Percentiles rank a stretch among this genome's conserved stretches.
phyloP scores from a whole-genome alignment of 1,284 basidiomycete species.

The Ganoderma sp. region DNA sequence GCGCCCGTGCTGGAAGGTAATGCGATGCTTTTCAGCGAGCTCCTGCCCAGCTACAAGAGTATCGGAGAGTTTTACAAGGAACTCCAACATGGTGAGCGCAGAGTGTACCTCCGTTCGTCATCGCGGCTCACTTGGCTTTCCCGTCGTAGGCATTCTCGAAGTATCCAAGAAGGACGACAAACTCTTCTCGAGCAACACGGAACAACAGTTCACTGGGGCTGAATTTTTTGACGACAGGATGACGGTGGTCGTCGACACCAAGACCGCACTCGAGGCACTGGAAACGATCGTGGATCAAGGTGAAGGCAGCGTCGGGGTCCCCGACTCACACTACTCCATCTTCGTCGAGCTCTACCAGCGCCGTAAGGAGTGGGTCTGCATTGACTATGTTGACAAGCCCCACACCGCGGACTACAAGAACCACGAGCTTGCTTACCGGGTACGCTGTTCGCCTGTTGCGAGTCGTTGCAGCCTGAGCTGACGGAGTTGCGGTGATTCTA shows the following conservation, averaged over 20 bases:
- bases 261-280: constrained; percentile 28
- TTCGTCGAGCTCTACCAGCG: constrained; percentile 31
- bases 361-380: constrained; percentile 24
- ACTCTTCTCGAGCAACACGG: constrained; percentile 14
- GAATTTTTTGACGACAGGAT: constrained; percentile 30
- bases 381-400: constrained; percentile 24
- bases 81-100: constrained; percentile 17
- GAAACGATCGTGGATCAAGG: constrained; percentile 35
- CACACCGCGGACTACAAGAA: constrained; percentile 14
- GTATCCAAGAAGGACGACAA: constrained; percentile 3
- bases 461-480: not conserved
- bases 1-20: not conserved
- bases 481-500: not conserved
- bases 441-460: constrained; percentile 4
- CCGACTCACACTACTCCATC: constrained; percentile 31
- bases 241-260: constrained; percentile 25
- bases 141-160: constrained; percentile 11
- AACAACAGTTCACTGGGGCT: constrained; percentile 24
- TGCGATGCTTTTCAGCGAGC: not conserved
- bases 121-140: not conserved
- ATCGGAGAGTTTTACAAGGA: constrained; percentile 26
- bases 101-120: not conserved
- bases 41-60: constrained; percentile 11
- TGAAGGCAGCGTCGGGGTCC: constrained; percentile 30
- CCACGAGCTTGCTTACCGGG: constrained; percentile 16